phyloP scores from a whole-genome alignment of 805 yeast genomes.

The Pichia ethanolica region DNA sequence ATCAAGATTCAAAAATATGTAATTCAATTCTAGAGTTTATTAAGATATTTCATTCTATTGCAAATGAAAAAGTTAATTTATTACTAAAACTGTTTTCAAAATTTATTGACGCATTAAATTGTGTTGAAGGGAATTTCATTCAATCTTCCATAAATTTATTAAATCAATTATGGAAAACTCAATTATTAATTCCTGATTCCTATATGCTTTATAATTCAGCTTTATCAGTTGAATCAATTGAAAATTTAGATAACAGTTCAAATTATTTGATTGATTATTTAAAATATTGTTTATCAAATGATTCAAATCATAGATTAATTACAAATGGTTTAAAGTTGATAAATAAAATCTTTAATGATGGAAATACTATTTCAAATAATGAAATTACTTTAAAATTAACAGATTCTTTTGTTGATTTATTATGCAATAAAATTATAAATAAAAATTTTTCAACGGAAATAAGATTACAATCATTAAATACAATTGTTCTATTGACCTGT shows the following conservation, averaged over 20 bases:
- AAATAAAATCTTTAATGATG: conserved; percentile 15
- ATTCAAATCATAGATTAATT: conserved; percentile 26
- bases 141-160: conserved; percentile 14
- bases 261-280: conserved; percentile 16
- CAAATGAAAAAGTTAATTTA: conserved; percentile 18
- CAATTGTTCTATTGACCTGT: conserved; percentile 15
- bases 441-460: conserved; percentile 29
- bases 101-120: conserved; percentile 22
- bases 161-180: conserved; percentile 14
- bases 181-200: conserved; percentile 24
- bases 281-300: conserved; percentile 13
- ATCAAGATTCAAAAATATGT: conserved; percentile 13
- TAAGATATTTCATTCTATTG: conserved; percentile 12
- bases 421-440: conserved; percentile 20
- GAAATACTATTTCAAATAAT: conserved; percentile 7
- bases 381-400: conserved; percentile 4
- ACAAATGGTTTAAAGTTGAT: conserved; percentile 23
- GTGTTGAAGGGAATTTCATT: conserved; percentile 18
- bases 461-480: conserved; percentile 22
- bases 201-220: conserved; percentile 30
- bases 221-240: conserved; percentile 25
- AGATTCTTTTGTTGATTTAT: conserved; percentile 8
- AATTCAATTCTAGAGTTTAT: conserved; percentile 10
- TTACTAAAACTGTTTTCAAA: conserved; percentile 12
- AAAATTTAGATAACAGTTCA: conserved; percentile 25